Conservation (phyloP, 345 rosid species). For the Atalantia buxifolia region DNA sequence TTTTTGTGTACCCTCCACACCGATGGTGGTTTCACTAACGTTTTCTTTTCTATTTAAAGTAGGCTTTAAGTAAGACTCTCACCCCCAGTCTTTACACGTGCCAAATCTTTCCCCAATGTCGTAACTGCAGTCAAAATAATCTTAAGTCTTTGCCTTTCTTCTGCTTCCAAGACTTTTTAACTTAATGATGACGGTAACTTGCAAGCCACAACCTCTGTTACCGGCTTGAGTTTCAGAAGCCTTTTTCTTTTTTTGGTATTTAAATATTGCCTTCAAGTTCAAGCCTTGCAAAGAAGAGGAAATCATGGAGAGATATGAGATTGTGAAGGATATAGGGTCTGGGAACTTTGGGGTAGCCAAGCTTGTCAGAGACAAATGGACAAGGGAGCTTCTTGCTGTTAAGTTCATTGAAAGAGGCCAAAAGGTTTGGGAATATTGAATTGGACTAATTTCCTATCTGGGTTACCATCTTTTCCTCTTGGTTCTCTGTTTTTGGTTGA, state of each 20-base stretch:
- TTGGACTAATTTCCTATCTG: background rate
- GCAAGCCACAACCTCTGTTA: slow-evolving; percentile 4
- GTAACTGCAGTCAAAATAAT: slow-evolving; percentile 12
- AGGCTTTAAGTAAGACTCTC: background rate
- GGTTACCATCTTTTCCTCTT: background rate
- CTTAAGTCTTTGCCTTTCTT: background rate
- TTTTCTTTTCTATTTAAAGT: background rate
- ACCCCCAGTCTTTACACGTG: slow-evolving; percentile 16
- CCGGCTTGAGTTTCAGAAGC: background rate
- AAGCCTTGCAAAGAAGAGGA: background rate
- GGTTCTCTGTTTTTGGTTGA: background rate
- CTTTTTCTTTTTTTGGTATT: background rate
- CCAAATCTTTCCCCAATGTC: background rate
- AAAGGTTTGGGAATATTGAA: slow-evolving; percentile 31
- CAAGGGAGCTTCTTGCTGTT: slow-evolving; percentile 55
- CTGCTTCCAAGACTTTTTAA: background rate
- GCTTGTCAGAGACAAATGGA: slow-evolving; percentile 47
- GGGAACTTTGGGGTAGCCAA: slow-evolving; percentile 75
- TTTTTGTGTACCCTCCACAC: slow-evolving; percentile 2
- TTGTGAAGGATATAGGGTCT: slow-evolving; percentile 61
- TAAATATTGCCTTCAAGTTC: background rate
- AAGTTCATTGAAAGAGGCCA: slow-evolving; percentile 65
- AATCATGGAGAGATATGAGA: slow-evolving; percentile 62
- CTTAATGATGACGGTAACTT: slow-evolving; percentile 10
- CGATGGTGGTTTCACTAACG: background rate